phyloP scores from a whole-genome alignment of 306 rosid genomes.

The Acacia melanoxylon region DNA sequence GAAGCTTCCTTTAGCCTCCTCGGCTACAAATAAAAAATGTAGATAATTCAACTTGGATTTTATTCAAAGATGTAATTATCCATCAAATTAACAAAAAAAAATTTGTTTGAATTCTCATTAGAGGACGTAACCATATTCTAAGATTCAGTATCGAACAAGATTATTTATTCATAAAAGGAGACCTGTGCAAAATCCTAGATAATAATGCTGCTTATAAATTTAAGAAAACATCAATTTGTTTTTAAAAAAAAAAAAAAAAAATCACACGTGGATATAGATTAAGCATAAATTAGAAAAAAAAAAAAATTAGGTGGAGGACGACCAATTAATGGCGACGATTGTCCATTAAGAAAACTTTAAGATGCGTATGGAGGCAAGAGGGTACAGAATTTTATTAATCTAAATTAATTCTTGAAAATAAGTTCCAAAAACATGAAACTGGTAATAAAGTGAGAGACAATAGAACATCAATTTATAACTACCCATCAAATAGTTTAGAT shows the following conservation, averaged over 20 bases:
- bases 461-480: too few species aligned
- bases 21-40: neutral
- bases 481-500: too few species aligned
- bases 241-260: too few species aligned
- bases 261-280: neutral
- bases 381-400: too few species aligned
- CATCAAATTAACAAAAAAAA: neutral
- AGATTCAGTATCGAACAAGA: neutral
- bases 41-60: neutral
- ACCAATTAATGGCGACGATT: neutral
- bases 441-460: too few species aligned
- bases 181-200: too few species aligned
- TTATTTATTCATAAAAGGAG: too few species aligned
- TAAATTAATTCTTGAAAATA: too few species aligned
- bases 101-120: too few species aligned
- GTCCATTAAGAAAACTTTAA: neutral
- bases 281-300: neutral
- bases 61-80: neutral
- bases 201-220: too few species aligned
- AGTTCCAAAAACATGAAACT: too few species aligned
- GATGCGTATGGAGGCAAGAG: neutral
- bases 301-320: neutral
- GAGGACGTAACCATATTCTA: too few species aligned
- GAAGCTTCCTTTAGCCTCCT: neutral
- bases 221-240: neutral